Conservation (phyloP, 176 grass and related monocot genomes). For the Triticum urartu region DNA sequence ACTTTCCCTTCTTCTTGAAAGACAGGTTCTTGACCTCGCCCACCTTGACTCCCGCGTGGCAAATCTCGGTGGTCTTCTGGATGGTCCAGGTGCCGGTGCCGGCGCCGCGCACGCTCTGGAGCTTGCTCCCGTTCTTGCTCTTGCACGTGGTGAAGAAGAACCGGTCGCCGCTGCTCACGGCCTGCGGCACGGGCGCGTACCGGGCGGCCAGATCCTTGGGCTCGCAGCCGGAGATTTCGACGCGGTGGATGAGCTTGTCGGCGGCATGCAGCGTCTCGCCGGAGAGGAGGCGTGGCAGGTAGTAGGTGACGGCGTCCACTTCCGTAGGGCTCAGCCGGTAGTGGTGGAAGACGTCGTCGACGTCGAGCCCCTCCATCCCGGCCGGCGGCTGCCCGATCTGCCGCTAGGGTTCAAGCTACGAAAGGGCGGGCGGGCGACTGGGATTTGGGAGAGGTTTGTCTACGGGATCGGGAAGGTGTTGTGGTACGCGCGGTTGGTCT, state of each 20-base stretch:
- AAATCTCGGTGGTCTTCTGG: neutral
- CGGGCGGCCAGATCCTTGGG: neutral
- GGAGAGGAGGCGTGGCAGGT: neutral
- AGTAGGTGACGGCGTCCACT: neutral
- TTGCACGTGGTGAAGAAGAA: conserved; percentile 12
- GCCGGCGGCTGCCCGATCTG: too few relatives aligned
- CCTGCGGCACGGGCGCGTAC: neutral
- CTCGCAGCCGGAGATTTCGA: neutral
- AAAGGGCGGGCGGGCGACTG: too few relatives aligned
- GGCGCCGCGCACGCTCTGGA: neutral
- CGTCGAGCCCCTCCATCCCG: neutral
- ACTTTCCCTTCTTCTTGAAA: neutral
- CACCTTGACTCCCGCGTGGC: neutral
- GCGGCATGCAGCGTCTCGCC: neutral
- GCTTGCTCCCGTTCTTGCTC: neutral
- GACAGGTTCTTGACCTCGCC: neutral
- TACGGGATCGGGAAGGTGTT: too few relatives aligned
- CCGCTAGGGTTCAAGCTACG: too few relatives aligned
- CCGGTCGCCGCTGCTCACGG: neutral
- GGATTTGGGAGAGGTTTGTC: too few relatives aligned
- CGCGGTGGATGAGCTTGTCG: neutral
- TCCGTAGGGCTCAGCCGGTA: neutral
- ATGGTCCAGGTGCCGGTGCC: neutral
- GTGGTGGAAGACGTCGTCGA: neutral
- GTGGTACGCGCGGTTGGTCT: too few relatives aligned